A percentile compares a stretch with the other conserved stretches of the same genome.
These are phyloP conservation scores for Angophora floribunda DNA, from an alignment of 345 rosid genomes.

Conservation along the genomic window DNA sequence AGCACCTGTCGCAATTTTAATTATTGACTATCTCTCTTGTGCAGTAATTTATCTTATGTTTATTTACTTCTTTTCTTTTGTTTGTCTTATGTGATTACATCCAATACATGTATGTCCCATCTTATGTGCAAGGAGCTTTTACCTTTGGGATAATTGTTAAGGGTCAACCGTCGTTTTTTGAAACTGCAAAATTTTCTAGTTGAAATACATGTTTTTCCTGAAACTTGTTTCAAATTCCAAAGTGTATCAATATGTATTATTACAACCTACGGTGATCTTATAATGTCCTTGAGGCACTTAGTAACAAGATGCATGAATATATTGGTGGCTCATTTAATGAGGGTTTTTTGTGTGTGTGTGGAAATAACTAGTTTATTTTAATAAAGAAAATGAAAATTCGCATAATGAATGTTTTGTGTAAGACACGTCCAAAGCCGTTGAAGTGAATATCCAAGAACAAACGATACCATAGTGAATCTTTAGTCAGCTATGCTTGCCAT, in stretches of 20 bases:
- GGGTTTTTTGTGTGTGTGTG: not conserved
- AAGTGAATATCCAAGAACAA: not conserved
- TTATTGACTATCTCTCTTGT: not conserved
- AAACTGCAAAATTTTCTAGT: not conserved
- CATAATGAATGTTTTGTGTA: not conserved
- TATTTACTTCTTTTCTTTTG: not conserved
- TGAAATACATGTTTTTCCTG: not conserved
- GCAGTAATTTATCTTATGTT: not conserved
- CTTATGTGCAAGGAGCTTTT: not conserved
- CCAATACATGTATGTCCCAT: not conserved
- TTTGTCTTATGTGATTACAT: not conserved
- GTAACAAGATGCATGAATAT: not conserved
- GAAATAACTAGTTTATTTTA: not conserved
- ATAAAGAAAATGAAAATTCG: not conserved
- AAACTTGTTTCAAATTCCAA: not conserved
- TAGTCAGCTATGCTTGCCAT: not conserved
- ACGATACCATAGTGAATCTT: not conserved
- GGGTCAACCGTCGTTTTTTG: not conserved
- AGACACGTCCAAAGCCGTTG: not conserved
- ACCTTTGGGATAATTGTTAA: not conserved
- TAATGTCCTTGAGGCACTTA: not conserved
- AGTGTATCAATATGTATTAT: not conserved
- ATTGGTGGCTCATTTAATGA: not conserved
- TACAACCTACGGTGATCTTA: not conserved
- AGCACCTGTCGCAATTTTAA: not conserved